A percentile compares a stretch with the other conserved stretches of the same genome.
These are phyloP conservation scores for Trichoderma reesei DNA, from an alignment of 495 filamentous ascomycete genomes.

Conservation along the genomic window DNA sequence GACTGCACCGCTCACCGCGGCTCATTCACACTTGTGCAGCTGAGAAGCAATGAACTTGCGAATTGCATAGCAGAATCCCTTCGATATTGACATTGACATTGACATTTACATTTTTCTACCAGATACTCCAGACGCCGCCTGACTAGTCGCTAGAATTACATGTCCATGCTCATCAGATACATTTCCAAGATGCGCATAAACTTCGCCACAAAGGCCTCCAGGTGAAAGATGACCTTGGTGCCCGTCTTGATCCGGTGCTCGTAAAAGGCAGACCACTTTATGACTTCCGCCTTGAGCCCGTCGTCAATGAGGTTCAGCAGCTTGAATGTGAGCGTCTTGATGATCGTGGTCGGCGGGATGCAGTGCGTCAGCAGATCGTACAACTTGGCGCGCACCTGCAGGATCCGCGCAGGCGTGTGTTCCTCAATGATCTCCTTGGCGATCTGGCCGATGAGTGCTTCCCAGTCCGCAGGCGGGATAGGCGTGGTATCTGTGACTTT, in stretches of 20 bases:
- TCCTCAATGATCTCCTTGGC: conserved; percentile 88
- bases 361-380: conserved; percentile 96
- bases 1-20: too few relatives aligned
- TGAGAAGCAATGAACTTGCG: too few relatives aligned
- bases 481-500: conserved; percentile 77
- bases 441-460: conserved; percentile 75
- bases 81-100: too few relatives aligned
- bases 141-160: conserved; percentile 28
- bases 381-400: conserved; percentile 80
- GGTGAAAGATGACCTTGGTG: conserved; percentile 92
- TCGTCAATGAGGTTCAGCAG: conserved; percentile 81
- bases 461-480: conserved; percentile 94
- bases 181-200: conserved; percentile 95
- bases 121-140: background rate
- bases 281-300: conserved; percentile 77
- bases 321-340: conserved; percentile 91
- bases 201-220: conserved; percentile 97
- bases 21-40: too few relatives aligned
- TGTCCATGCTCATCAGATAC: conserved; percentile 84
- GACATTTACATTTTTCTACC: background rate
- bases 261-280: conserved; percentile 94
- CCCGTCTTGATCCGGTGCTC: conserved; percentile 88
- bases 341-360: conserved; percentile 83
- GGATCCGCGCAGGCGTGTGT: conserved; percentile 74
- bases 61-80: too few relatives aligned